These are phyloP conservation scores for Talaromyces sp. DNA, from an alignment of 2,329 filamentous ascomycete species.

Conservation along the genomic window DNA sequence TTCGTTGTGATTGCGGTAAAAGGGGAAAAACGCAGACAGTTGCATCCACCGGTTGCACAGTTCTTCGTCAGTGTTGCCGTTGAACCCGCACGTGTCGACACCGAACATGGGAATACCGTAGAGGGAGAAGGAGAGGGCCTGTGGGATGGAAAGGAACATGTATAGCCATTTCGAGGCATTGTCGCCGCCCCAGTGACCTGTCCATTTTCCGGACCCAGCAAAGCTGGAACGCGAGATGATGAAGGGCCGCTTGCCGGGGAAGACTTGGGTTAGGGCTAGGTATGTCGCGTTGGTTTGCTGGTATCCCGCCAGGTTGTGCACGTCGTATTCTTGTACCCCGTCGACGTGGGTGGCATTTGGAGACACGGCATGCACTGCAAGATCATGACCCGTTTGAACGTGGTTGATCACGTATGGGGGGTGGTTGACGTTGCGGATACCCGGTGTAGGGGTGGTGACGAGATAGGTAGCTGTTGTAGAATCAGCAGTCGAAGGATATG, in stretches of 20 bases:
- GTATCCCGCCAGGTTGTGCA: constrained; percentile 74
- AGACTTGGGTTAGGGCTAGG: constrained; percentile 60
- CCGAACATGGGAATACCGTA: constrained; percentile 77
- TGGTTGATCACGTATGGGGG: constrained; percentile 76
- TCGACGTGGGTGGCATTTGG: constrained; percentile 75
- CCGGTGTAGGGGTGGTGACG: constrained; percentile 58
- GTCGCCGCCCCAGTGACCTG: constrained; percentile 80
- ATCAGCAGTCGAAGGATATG: constrained; percentile 22
- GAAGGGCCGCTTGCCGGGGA: constrained; percentile 69
- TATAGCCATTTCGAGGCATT: constrained; percentile 67
- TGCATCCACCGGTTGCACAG: constrained; percentile 73
- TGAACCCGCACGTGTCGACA: constrained; percentile 66
- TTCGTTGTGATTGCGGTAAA: constrained; percentile 72
- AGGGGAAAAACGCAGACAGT: constrained; percentile 69
- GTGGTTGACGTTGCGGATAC: constrained; percentile 63
- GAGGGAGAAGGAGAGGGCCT: constrained; percentile 69
- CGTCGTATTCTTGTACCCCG: constrained; percentile 71
- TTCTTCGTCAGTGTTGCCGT: constrained; percentile 62
- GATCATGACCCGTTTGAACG: constrained; percentile 58
- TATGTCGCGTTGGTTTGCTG: constrained; percentile 75
- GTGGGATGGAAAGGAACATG: constrained; percentile 73
- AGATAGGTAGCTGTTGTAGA: constrained; percentile 46
- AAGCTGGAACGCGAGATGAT: constrained; percentile 82
- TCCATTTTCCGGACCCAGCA: constrained; percentile 67
- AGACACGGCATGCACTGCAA: constrained; percentile 67